Conservation (phyloP, 306 rosid species). For the Trifolium subterraneum region DNA sequence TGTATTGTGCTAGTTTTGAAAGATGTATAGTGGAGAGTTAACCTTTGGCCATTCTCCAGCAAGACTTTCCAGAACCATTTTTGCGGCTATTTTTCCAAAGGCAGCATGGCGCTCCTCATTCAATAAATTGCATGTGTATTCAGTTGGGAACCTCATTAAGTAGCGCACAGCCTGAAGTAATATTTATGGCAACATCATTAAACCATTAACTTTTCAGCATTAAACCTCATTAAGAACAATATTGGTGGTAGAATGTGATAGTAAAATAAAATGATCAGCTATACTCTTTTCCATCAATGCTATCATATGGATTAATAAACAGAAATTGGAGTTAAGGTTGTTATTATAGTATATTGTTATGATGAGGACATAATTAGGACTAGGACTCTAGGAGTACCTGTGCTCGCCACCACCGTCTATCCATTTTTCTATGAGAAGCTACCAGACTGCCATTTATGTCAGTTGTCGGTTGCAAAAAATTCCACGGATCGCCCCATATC, state of each 20-base stretch:
- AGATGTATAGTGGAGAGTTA: constrained; percentile 29
- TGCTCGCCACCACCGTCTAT: constrained; percentile 94
- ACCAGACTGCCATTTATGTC: constrained; percentile 86
- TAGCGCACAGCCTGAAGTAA: constrained; percentile 74
- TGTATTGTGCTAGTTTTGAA: neutral
- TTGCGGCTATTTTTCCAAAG: constrained; percentile 80
- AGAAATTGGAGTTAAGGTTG: constrained; percentile 1
- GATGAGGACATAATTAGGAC: constrained; percentile 6
- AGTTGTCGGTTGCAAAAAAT: constrained; percentile 86
- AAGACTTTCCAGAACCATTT: constrained; percentile 59
- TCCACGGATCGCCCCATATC: constrained; percentile 90
- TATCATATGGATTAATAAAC: neutral
- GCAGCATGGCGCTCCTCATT: constrained; percentile 80
- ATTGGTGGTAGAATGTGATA: neutral
- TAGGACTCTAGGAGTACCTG: constrained; percentile 56
- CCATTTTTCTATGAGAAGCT: constrained; percentile 86
- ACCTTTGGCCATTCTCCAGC: constrained; percentile 71
- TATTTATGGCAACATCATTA: constrained; percentile 8
- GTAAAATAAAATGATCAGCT: neutral
- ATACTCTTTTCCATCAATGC: too few species aligned
- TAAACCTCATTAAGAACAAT: neutral
- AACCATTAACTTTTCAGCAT: neutral
- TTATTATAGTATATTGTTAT: constrained; percentile 5
- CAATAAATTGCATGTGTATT: constrained; percentile 73
- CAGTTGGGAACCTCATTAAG: constrained; percentile 79